Evolutionary conservation across 2,329 filamentous ascomycete genomes (phyloP).

Genomic region (Diaporthe ilicicola): DNA sequence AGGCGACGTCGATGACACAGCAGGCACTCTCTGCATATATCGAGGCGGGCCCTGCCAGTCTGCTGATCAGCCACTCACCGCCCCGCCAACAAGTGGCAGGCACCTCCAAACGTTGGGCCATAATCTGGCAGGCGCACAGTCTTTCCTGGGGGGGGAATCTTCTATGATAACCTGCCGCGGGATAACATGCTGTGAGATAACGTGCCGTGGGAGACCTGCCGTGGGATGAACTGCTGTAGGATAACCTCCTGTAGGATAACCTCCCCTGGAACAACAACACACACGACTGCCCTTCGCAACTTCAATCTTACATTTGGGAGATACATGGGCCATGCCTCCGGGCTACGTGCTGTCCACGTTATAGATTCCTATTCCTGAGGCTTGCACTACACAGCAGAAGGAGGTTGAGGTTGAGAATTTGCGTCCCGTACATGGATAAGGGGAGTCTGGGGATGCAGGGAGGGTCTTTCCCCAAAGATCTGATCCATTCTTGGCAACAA

Average conservation of each 20-base stretch:
- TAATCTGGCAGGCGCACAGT: too few relatives aligned
- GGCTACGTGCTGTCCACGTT: not conserved
- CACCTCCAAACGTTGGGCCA: too few relatives aligned
- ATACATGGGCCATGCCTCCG: not conserved
- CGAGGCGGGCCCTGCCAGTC: not conserved
- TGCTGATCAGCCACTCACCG: slow-evolving; percentile 10
- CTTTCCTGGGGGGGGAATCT: too few relatives aligned
- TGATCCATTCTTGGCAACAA: not conserved
- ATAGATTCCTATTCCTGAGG: not conserved
- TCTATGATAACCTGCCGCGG: too few relatives aligned
- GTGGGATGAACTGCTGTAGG: too few relatives aligned
- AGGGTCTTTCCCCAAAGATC: not conserved
- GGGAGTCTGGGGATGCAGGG: not conserved
- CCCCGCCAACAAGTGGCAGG: not conserved
- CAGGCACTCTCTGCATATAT: not conserved
- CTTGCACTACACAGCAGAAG: not conserved
- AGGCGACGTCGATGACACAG: not conserved
- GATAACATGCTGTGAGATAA: too few relatives aligned
- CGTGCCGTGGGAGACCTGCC: too few relatives aligned
- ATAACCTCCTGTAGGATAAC: too few relatives aligned
- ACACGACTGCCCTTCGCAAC: slow-evolving; percentile 13
- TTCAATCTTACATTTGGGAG: not conserved
- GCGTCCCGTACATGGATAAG: not conserved
- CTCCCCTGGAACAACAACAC: slow-evolving; percentile 14
- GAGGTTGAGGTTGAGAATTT: not conserved